phyloP scores from a whole-genome alignment of 1,139 yeast species.

The Yamadazyma pseudoaaseri region DNA sequence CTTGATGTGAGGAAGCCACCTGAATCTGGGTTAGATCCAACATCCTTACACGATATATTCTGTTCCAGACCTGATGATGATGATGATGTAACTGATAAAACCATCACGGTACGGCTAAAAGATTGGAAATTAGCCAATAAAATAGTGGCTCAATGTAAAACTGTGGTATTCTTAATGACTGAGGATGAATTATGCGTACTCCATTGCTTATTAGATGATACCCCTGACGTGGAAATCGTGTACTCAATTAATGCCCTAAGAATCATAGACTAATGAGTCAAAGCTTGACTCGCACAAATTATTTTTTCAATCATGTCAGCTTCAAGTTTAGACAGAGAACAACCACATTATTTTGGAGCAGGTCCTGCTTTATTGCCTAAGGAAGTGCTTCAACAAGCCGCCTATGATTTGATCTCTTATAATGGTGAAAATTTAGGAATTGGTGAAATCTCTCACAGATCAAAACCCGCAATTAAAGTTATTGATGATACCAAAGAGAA shows the following conservation, averaged over 20 bases:
- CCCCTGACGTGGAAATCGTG: constrained; percentile 54
- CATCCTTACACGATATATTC: constrained; percentile 6
- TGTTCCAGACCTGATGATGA: constrained; percentile 9
- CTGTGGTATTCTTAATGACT: constrained; percentile 50
- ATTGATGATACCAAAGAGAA: constrained; percentile 75
- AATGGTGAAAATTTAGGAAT: constrained; percentile 74
- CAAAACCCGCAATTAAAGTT: constrained; percentile 74
- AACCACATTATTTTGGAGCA: constrained; percentile 90
- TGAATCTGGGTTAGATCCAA: not conserved
- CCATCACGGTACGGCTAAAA: constrained; percentile 43
- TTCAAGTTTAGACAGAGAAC: constrained; percentile 53
- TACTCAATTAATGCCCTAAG: constrained; percentile 48
- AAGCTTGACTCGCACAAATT: constrained; percentile 6
- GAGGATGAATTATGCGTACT: constrained; percentile 52
- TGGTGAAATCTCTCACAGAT: constrained; percentile 95
- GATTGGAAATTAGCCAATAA: constrained; percentile 61
- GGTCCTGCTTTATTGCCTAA: constrained; percentile 95
- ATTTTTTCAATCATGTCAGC: constrained; percentile 4
- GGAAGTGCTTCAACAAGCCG: constrained; percentile 81
- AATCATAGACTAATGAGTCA: constrained; percentile 4
- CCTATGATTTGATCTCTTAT: constrained; percentile 73
- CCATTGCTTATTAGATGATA: constrained; percentile 57
- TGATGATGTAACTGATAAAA: constrained; percentile 28
- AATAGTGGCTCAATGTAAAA: constrained; percentile 53
- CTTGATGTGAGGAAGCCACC: constrained; percentile 35